Conservation (phyloP, 208 protist species). For the Trypanosoma mega region DNA sequence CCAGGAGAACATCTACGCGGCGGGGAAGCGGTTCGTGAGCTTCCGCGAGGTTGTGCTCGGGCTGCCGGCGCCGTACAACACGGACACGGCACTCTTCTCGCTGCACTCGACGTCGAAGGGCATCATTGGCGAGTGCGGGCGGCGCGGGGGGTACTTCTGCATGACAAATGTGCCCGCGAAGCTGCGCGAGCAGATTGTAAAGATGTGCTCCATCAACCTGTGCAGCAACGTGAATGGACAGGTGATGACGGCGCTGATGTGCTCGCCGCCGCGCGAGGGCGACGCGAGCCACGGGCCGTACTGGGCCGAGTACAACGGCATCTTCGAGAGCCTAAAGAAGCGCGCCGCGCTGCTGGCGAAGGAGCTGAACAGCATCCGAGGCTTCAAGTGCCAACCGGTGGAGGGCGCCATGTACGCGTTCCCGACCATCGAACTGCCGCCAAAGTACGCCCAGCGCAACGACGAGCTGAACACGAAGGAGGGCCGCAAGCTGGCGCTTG, state of each 20-base stretch:
- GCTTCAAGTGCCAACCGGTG: constrained; percentile 91
- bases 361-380: constrained; percentile 92
- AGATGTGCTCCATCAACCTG: constrained; percentile 94
- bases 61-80: constrained; percentile 68
- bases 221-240: constrained; percentile 98
- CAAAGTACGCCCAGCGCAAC: constrained; percentile 68
- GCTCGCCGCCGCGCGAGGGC: constrained; percentile 90
- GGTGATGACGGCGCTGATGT: constrained; percentile 95
- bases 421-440: constrained; percentile 91
- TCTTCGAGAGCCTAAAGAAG: constrained; percentile 65
- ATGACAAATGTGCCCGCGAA: constrained; percentile 66
- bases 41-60: constrained; percentile 69
- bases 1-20: constrained; percentile 97
- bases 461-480: constrained; percentile 57
- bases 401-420: constrained; percentile 99
- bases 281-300: constrained; percentile 92
- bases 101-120: constrained; percentile 99
- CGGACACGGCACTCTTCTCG: constrained; percentile 62
- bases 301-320: constrained; percentile 73
- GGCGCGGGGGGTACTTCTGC: constrained; percentile 98
- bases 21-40: constrained; percentile 92
- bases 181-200: constrained; percentile 91
- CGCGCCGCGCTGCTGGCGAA: constrained; percentile 69
- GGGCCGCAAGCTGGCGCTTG: constrained; percentile 74
- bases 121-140: constrained; percentile 97